Evolutionary conservation across 1,139 yeast genomes (phyloP), one percentile per base, ranked within the genome.

Genomic region (Debaryomyces sp.): DNA sequence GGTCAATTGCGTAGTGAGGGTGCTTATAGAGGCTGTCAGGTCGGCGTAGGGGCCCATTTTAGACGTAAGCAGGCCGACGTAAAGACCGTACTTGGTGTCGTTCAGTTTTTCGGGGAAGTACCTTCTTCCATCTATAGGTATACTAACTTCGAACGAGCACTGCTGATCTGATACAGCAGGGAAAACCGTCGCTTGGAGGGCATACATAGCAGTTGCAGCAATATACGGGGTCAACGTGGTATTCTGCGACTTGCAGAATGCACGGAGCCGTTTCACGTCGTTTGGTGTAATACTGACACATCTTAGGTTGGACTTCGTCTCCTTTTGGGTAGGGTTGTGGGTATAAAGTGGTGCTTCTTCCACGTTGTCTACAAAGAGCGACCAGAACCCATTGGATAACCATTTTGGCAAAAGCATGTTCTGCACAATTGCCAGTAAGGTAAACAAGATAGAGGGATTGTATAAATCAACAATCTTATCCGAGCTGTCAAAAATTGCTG

Each of bases 141-240:
- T 54, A 6, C 56, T 27, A 4, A 45, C 41, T 8, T 57, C 48
- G 1, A 65, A 56, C 18, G 53, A 55, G 1, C 48, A 39, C 4
- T 41, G 40, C 2, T 23, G 21, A 2, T 53, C 47, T 29, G 54
- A 47, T 6, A 59, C 47, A 12, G 35, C 40, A 10, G 54, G 51
- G 41, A 66, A 52, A 3, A 67, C 49, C 0, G 62, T 53, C n/a
- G 66, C 57, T 43, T 62, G 64, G 29, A 69, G 54, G 13, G 63
- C 50, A 15, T 58, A 54, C 23, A 54, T 44, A 1, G 63, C 55
- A 21, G 62, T 46, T 0, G 60, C 53, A 7, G 60, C 49, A 13
- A 68, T 50, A 47, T 57, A 62, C 1, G 73, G 63, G 1, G 74
- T 68, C 21, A 70, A 50, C 4, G 74, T 64, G 5, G 57, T 45